Base-by-base conservation (phyloP, 2,329 filamentous ascomycete genomes). In the Sporothrix variecibatus region DNA sequence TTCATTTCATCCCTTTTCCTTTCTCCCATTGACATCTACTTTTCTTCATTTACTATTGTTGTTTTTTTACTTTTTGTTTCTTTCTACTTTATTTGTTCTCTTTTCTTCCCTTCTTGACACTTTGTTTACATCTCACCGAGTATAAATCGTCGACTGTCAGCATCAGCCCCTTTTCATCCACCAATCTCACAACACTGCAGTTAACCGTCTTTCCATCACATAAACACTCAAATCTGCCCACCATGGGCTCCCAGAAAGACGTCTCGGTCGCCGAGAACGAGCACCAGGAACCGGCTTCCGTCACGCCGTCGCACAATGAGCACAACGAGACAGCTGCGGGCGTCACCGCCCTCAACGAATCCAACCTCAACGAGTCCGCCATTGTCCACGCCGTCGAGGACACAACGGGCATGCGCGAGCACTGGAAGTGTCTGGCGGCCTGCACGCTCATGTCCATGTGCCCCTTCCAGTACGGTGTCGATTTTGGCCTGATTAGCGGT, bases 391-490 rank as follows among this genome's bases (percentile, higher is more conserved):
- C 60, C 28, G 69, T 31, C 23, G 70, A 73, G 20, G 73, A 78
- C 34, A 71, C 60, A 8, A 78, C 78, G 28, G 72, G 75, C 34
- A 76, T 82, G 4, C 77, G 74, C 31, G 77, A 79, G 34, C 80
- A 82, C 73, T 81, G 79, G 79, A 81, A 79, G 53, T 80, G 79
- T 20, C 77, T 81, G 4, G 76, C 77, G 1, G 86, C 85, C 28
- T 87, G 86, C 73, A 84, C 84, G 0, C 79, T 87, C 0, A 82
- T 87, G 20, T 83, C 85, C 3, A 82, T 87, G 79, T 85, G 83
- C 28, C 85, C 86, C 0, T 87, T 87, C 75, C 86, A 87, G 74
- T 87, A 87, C 78, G 86, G 86, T 38, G 80, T 86, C 60, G 78
- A 87, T 75, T 73, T 73, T 65, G 72, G 72, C 31, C 51, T 58